Evolutionary conservation across 2,329 filamentous ascomycete species (phyloP).

Genomic region (Pseudogymnoascus sp.): DNA sequence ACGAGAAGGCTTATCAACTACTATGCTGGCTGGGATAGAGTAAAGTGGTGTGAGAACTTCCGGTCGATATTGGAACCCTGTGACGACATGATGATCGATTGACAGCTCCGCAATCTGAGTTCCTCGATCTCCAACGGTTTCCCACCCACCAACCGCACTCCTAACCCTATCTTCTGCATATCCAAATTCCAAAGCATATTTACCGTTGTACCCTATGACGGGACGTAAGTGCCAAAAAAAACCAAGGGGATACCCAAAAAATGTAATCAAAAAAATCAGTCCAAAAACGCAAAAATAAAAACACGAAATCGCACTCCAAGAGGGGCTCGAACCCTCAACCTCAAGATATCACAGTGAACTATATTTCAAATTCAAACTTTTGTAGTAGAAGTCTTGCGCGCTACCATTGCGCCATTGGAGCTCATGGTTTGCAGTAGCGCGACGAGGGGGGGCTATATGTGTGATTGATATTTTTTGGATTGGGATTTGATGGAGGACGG

Average conservation of each 20-base stretch:
- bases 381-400: background rate
- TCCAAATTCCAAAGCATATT: background rate
- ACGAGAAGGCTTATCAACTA: background rate
- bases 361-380: background rate
- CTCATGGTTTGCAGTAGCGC: background rate
- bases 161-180: background rate
- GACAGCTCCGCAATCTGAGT: background rate
- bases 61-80: background rate
- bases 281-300: background rate
- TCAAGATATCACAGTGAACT: background rate
- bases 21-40: background rate
- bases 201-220: no score
- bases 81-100: background rate
- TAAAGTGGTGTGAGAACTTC: background rate
- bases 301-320: background rate
- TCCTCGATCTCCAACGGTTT: background rate
- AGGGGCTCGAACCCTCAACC: constrained; percentile 6
- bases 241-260: no score
- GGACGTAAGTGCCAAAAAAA: no score
- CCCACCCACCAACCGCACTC: background rate
- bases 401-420: constrained; percentile 7
- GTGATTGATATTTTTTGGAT: no score
- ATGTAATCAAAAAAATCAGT: no score
- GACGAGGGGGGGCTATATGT: background rate
- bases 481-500: no score